Percentiles rank a stretch among this genome's conserved stretches.
These are phyloP conservation scores for Crithidia fasciculata DNA, from an alignment of 208 protist species.

Conservation along the genomic window DNA sequence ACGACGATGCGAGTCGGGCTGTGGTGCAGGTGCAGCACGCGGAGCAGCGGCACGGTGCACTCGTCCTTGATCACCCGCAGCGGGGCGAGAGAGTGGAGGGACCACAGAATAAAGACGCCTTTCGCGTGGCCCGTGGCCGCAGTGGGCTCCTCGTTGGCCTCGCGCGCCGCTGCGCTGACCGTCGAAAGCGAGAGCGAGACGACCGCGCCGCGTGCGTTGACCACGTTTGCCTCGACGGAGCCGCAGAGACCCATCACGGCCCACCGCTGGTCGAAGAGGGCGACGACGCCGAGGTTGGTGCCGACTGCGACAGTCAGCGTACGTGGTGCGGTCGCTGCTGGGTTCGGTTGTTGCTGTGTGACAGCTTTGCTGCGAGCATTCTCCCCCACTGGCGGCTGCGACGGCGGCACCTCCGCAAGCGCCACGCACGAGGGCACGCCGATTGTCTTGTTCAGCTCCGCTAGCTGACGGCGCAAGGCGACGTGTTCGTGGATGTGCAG, in stretches of 20 bases:
- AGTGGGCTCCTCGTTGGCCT: slow-evolving; percentile 22
- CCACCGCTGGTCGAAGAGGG: slow-evolving; percentile 56
- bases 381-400: not conserved
- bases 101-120: slow-evolving; percentile 57
- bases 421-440: slow-evolving; percentile 62
- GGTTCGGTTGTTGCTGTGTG: not conserved
- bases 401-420: slow-evolving; percentile 12
- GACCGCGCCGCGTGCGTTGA: slow-evolving; percentile 41
- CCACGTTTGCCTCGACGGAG: slow-evolving; percentile 26
- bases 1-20: slow-evolving; percentile 46
- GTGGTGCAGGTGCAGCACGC: slow-evolving; percentile 38
- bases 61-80: slow-evolving; percentile 62
- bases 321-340: not conserved
- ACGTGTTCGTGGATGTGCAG: slow-evolving; percentile 74
- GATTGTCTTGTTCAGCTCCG: slow-evolving; percentile 28
- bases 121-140: slow-evolving; percentile 53
- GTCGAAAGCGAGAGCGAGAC: slow-evolving; percentile 52
- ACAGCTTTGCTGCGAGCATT: not conserved
- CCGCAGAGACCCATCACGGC: slow-evolving; percentile 23
- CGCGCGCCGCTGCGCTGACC: not conserved
- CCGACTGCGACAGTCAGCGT: slow-evolving; percentile 51
- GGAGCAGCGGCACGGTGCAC: slow-evolving; percentile 45
- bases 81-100: slow-evolving; percentile 38
- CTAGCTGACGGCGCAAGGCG: slow-evolving; percentile 44
- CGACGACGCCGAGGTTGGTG: slow-evolving; percentile 61